These are phyloP conservation scores for Dissophora globulifera DNA, from an alignment of 192 early-diverging fungal species.

Conservation along the genomic window DNA sequence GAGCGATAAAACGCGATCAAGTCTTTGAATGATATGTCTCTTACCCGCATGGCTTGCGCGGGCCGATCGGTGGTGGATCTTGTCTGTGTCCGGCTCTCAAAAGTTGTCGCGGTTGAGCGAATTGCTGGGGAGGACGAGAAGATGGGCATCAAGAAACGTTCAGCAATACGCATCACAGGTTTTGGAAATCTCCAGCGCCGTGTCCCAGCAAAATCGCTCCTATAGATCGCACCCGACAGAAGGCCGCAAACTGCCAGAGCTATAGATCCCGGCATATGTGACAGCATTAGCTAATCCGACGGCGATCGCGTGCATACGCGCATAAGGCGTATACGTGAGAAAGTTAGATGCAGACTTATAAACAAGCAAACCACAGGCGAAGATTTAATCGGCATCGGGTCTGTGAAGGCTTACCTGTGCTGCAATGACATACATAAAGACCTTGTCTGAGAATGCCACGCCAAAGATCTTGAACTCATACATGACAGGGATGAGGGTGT, in stretches of 20 bases:
- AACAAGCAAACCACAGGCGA: too few relatives aligned
- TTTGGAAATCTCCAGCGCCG: conserved; percentile 66
- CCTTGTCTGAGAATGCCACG: conserved; percentile 60
- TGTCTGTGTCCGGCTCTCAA: conserved; percentile 42
- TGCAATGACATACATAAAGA: conserved; percentile 59
- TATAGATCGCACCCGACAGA: conserved; percentile 63
- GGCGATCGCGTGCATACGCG: too few relatives aligned
- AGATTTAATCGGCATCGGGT: too few relatives aligned
- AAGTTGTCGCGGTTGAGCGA: conserved; percentile 53
- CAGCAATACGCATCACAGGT: conserved; percentile 37
- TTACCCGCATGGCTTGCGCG: conserved; percentile 50
- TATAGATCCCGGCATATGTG: conserved; percentile 56
- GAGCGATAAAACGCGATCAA: too few relatives aligned
- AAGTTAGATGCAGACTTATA: too few relatives aligned
- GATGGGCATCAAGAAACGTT: conserved; percentile 58
- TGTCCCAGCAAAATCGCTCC: conserved; percentile 59
- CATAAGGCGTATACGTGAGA: too few relatives aligned
- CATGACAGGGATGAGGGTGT: conserved; percentile 60
- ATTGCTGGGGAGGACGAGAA: conserved; percentile 60
- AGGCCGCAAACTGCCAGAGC: conserved; percentile 60
- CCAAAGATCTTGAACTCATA: conserved; percentile 67
- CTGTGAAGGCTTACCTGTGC: conserved; percentile 63
- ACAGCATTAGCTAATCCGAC: conserved; percentile 54
- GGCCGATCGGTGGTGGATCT: conserved; percentile 54
- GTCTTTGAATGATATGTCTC: too few relatives aligned